Percentiles rank a stretch among this genome's conserved stretches.
phyloP scores from a whole-genome alignment of 2,329 filamentous ascomycete species.

The Alternaria triticina region DNA sequence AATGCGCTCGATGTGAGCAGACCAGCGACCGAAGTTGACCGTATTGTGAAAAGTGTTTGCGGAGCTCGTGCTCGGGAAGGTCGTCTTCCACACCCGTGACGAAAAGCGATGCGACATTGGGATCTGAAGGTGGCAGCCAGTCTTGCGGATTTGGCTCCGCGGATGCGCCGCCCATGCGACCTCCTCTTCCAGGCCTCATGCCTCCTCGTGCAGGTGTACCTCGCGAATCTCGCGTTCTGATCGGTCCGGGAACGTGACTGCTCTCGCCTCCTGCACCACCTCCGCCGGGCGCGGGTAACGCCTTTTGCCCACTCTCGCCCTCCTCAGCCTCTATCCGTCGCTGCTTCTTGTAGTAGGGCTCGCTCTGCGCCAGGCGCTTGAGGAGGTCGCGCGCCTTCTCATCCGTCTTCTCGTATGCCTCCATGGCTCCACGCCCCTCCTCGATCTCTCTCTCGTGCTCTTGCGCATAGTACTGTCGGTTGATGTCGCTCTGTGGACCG shows the following conservation, averaged over 20 bases:
- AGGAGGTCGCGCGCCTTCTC: conserved; percentile 93
- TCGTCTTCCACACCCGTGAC: conserved; percentile 96
- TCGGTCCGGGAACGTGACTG: conserved; percentile 67
- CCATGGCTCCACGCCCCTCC: conserved; percentile 78
- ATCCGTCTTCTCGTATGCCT: conserved; percentile 96
- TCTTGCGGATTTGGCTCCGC: conserved; percentile 83
- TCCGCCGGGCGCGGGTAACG: conserved; percentile 48
- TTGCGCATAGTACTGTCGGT: conserved; percentile 96
- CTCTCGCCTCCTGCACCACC: conserved; percentile 38
- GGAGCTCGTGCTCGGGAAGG: conserved; percentile 87
- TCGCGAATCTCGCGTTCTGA: conserved; percentile 72
- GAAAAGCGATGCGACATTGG: conserved; percentile 89
- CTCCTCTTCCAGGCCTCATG: conserved; percentile 51
- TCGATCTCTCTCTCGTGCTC: conserved; percentile 96
- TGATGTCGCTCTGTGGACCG: conserved; percentile 89
- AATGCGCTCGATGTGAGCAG: conserved; percentile 96
- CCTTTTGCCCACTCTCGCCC: conserved; percentile 50
- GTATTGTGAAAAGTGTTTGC: conserved; percentile 86
- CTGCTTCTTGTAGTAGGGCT: conserved; percentile 93
- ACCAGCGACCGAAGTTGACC: conserved; percentile 92
- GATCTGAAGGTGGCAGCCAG: conserved; percentile 82
- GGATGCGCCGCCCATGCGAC: conserved; percentile 64
- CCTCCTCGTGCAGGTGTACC: conserved; percentile 44
- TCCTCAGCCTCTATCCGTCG: conserved; percentile 70
- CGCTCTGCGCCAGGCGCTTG: conserved; percentile 83